phyloP scores from a whole-genome alignment of 768 basidiomycete genomes.

The Hydnomerulius pinastri region DNA sequence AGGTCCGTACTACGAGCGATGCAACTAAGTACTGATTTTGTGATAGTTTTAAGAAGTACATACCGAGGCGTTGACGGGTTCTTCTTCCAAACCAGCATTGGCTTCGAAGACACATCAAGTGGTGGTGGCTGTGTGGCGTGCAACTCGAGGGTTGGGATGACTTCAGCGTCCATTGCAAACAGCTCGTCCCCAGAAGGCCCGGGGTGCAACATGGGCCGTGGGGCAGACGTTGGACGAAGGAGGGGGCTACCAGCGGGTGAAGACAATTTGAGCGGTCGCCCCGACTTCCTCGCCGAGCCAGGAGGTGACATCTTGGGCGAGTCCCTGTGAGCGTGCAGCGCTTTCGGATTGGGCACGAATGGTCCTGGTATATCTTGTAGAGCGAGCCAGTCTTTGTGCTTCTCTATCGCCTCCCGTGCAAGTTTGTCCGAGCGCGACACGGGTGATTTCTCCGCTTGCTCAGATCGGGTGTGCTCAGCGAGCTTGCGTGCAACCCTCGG shows the following conservation, averaged over 20 bases:
- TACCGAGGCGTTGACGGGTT: slow-evolving; percentile 51
- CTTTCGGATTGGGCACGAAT: slow-evolving; percentile 38
- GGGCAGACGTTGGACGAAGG: slow-evolving; percentile 17
- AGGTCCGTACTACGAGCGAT: slow-evolving; percentile 67
- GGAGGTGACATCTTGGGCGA: slow-evolving; percentile 36
- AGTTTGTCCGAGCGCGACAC: slow-evolving; percentile 59
- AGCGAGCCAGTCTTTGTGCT: slow-evolving; percentile 70
- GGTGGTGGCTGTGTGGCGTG: slow-evolving; percentile 16
- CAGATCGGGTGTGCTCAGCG: slow-evolving; percentile 50
- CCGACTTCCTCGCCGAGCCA: slow-evolving; percentile 15
- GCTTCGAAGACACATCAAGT: slow-evolving; percentile 15
- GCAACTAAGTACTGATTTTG: slow-evolving; percentile 13
- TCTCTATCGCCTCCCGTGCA: slow-evolving; percentile 54
- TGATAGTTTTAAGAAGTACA: slow-evolving; percentile 25
- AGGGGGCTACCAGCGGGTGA: slow-evolving; percentile 24
- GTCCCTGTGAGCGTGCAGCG: slow-evolving; percentile 21
- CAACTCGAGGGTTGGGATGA: slow-evolving; percentile 29
- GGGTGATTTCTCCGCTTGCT: slow-evolving; percentile 69
- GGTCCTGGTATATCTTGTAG: slow-evolving; percentile 66
- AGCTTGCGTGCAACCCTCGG: slow-evolving; percentile 67
- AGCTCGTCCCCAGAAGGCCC: slow-evolving; percentile 58
- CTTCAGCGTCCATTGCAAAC: slow-evolving; percentile 82
- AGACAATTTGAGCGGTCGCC: slow-evolving; percentile 1
- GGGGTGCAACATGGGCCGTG: slow-evolving; percentile 6
- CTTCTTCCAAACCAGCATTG: slow-evolving; percentile 49